phyloP scores from a whole-genome alignment of 2,329 filamentous ascomycete species.

The Podosphaera aphanis region DNA sequence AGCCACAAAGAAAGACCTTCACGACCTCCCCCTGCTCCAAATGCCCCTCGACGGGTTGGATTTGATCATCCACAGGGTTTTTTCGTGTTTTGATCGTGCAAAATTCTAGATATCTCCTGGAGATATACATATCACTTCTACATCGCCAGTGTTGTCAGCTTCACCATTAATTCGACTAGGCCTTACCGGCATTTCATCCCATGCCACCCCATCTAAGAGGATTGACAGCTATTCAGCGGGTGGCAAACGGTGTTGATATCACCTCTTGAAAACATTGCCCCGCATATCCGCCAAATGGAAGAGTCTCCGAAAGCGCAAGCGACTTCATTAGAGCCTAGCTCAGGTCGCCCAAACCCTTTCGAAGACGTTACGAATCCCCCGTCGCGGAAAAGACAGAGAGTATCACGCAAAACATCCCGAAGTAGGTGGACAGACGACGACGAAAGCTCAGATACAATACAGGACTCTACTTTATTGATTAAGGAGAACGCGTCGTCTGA shows the following conservation, averaged over 20 bases:
- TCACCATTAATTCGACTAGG: not conserved
- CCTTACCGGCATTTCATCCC: not conserved
- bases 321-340: slow-evolving; percentile 37
- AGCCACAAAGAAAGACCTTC: not conserved
- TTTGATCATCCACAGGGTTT: not conserved
- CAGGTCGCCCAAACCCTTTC: slow-evolving; percentile 40
- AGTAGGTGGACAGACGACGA: slow-evolving; percentile 25
- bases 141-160: not conserved
- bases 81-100: not conserved
- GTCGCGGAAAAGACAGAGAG: slow-evolving; percentile 36
- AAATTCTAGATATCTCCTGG: not conserved
- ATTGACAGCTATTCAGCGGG: not conserved
- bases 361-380: slow-evolving; percentile 22
- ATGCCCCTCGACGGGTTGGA: not conserved
- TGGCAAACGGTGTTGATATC: not conserved
- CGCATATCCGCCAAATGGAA: slow-evolving; percentile 19
- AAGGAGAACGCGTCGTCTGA: slow-evolving; percentile 11
- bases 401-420: slow-evolving; percentile 30
- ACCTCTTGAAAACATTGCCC: slow-evolving; percentile 33
- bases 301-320: slow-evolving; percentile 28
- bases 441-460: slow-evolving; percentile 2
- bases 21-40: not conserved
- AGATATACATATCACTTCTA: not conserved
- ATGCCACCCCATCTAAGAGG: not conserved
- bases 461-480: slow-evolving; percentile 4